Conservation (phyloP, 2,329 filamentous ascomycete genomes). For the Aureobasidium musti region DNA sequence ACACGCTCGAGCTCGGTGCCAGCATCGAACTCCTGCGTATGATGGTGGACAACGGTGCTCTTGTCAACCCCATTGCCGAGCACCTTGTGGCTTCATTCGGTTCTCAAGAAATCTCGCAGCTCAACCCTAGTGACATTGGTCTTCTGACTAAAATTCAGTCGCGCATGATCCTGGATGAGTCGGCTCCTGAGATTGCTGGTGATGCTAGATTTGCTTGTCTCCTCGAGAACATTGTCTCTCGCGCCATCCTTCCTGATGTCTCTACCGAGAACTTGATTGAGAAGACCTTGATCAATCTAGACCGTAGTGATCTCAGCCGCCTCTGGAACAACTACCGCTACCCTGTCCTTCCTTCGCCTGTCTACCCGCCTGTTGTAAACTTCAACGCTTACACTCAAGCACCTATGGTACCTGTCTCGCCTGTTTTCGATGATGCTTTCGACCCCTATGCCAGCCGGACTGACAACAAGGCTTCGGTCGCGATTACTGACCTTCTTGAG, state of each 20-base stretch:
- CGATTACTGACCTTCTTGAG: slow-evolving; percentile 88
- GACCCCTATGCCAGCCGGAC: slow-evolving; percentile 90
- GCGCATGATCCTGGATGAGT: slow-evolving; percentile 51
- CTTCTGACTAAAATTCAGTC: slow-evolving; percentile 63
- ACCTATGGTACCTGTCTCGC: slow-evolving; percentile 52
- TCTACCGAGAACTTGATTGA: slow-evolving; percentile 60
- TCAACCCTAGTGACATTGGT: slow-evolving; percentile 56
- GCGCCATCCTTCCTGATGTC: slow-evolving; percentile 56
- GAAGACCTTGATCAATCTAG: slow-evolving; percentile 58
- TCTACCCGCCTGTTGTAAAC: slow-evolving; percentile 50
- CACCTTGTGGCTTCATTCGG: slow-evolving; percentile 63
- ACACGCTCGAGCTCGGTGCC: slow-evolving; percentile 56
- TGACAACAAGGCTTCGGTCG: slow-evolving; percentile 88
- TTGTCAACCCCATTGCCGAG: slow-evolving; percentile 61
- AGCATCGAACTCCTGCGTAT: slow-evolving; percentile 62
- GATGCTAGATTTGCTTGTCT: slow-evolving; percentile 63
- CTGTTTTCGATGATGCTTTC: slow-evolving; percentile 75
- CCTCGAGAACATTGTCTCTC: slow-evolving; percentile 59
- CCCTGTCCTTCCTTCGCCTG: slow-evolving; percentile 51
- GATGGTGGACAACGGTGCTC: slow-evolving; percentile 66
- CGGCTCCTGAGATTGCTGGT: slow-evolving; percentile 58
- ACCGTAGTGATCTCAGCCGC: slow-evolving; percentile 50
- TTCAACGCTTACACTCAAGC: slow-evolving; percentile 50
- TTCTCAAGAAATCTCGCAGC: slow-evolving; percentile 59
- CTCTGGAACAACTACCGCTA: slow-evolving; percentile 63